A percentile compares a stretch with the other conserved stretches of the same genome.
Evolutionary conservation across 176 grass and related monocot genomes (phyloP).

Genomic region (Puya raimondii): DNA sequence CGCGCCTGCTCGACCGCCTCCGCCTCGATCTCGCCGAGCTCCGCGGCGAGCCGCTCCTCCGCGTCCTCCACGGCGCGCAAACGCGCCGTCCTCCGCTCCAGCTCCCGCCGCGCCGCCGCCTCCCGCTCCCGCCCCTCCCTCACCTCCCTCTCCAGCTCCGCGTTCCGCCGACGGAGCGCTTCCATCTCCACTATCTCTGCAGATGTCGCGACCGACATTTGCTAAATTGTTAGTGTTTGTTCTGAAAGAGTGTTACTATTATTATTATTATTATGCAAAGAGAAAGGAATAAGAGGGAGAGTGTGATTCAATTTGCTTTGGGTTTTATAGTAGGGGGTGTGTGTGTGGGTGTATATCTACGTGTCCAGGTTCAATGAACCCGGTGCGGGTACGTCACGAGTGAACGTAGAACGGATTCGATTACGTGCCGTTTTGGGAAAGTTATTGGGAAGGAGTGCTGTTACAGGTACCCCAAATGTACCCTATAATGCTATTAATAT

Average conservation of each 20-base stretch:
- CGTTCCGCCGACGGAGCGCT: slow-evolving; percentile 24
- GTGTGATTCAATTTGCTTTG: neutral
- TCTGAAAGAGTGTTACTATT: neutral
- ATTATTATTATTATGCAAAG: neutral
- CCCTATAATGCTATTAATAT: no score
- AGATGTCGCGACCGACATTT: neutral
- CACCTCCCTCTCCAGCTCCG: slow-evolving; percentile 27
- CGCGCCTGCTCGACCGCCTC: slow-evolving; percentile 12
- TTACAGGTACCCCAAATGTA: no score
- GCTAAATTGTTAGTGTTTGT: neutral
- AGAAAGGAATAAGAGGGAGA: neutral
- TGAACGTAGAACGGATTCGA: no score
- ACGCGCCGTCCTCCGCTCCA: slow-evolving; percentile 6
- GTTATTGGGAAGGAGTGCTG: no score
- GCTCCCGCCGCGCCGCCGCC: slow-evolving; percentile 7
- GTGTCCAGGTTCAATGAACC: slow-evolving; percentile 31
- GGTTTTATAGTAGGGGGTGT: neutral
- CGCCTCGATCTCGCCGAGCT: slow-evolving; percentile 31
- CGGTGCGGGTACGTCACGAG: no score
- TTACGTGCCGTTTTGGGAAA: no score
- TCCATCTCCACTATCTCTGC: slow-evolving; percentile 17
- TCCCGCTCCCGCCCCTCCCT: slow-evolving; percentile 18
- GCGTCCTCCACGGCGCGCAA: slow-evolving; percentile 25
- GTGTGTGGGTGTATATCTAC: neutral
- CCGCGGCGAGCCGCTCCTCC: slow-evolving; percentile 27